Base-by-base conservation (phyloP, 108 stramenopile species). In the Fragilariopsis cylindrus region DNA sequence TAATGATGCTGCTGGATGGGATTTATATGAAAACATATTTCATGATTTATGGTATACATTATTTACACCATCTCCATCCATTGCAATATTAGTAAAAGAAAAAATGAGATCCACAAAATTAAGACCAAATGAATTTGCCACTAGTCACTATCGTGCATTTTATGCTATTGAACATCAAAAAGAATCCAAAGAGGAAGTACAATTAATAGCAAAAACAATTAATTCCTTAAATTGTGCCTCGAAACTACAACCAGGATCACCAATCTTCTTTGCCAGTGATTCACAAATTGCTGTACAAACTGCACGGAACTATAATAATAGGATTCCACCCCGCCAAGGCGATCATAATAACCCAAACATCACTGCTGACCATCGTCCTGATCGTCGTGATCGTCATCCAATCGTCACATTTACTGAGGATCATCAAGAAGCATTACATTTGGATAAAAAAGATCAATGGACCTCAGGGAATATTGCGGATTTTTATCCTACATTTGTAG, bases 201-300 rank as follows among this genome's bases (percentile, higher is more conserved):
- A 45, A 21, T 30, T 30, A 30, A 30, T 30, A 30, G 1, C 30
- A 30, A 30, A 30, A 30, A 30, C 30, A 30, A 30, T 30, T 30
- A 30, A 30, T 30, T 30, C 30, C 30, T 30, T 30, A 30, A 30
- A 30, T 30, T 30, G 30, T 30, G 30, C 30, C 1, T 30, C 30
- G 30, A 30, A 30, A 30, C 0, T 30, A 30, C 21, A 21, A 21
- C 79, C 77, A 4, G 77, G 80, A 0, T 21, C 21, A 21, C 82
- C 86, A 0, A 74, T 84, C 41, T 84, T 77, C 47, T 76, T 87
- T 55, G 74, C 84, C 4, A 82, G 83, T 7, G 87, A 87, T 66
- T 76, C 82, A 7, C 40, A 65, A 75, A 18, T 46, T 56, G 21
- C 21, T 50, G 13, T 49, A 55, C 2, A 76, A 71, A 42, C 18